A percentile compares a stretch with the other conserved stretches of the same genome.
These are phyloP conservation scores for Wickerhamiella kurtzmanii DNA, from an alignment of 805 yeast species.

Conservation along the genomic window DNA sequence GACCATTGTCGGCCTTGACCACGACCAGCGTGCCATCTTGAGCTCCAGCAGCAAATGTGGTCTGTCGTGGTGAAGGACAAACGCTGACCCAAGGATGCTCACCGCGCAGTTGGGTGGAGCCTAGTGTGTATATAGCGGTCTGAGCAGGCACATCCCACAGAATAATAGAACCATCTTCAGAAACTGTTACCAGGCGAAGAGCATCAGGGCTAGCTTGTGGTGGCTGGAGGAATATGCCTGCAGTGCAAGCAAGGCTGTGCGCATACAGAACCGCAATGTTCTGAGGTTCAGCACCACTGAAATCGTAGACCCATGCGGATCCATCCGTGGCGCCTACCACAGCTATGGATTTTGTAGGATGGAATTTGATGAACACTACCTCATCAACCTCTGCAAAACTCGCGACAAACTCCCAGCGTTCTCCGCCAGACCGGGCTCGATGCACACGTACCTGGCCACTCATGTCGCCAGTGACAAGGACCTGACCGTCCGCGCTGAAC, in stretches of 20 bases:
- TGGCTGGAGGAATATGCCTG: constrained; percentile 55
- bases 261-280: constrained; percentile 30
- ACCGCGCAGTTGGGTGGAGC: constrained; percentile 48
- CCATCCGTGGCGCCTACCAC: constrained; percentile 92
- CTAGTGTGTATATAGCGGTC: constrained; percentile 40
- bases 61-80: constrained; percentile 35
- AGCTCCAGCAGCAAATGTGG: constrained; percentile 64
- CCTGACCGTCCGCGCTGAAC: constrained; percentile 72
- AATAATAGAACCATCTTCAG: constrained; percentile 77
- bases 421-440: constrained; percentile 61
- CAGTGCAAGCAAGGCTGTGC: constrained; percentile 69
- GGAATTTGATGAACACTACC: constrained; percentile 67
- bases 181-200: constrained; percentile 54
- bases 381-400: constrained; percentile 82
- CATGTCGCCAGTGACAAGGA: constrained; percentile 86
- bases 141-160: constrained; percentile 83
- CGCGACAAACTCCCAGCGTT: constrained; percentile 61
- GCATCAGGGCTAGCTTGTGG: constrained; percentile 34
- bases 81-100: constrained; percentile 84
- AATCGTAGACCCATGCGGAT: constrained; percentile 72
- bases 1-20: constrained; percentile 63
- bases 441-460: constrained; percentile 69
- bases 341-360: constrained; percentile 62
- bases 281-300: constrained; percentile 18
- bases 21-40: constrained; percentile 77